These are phyloP conservation scores for Rhodocollybia butyracea DNA, from an alignment of 768 basidiomycete genomes.

Conservation along the genomic window DNA sequence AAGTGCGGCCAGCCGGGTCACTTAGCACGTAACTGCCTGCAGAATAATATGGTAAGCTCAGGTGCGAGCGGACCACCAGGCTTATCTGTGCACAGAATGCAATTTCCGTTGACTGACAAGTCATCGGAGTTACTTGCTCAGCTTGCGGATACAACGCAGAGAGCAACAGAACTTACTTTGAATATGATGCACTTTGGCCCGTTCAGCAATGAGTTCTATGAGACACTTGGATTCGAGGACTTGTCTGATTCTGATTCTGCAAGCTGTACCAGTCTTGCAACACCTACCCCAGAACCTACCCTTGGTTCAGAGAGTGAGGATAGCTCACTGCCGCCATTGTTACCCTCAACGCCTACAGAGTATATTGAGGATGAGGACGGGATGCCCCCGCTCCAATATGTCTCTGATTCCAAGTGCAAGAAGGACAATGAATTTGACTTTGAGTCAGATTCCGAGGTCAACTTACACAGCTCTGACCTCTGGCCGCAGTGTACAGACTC, in stretches of 20 bases:
- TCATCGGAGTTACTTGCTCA: not conserved
- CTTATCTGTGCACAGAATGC: not conserved
- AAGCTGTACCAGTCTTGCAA: too few relatives aligned
- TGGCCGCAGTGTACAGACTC: not conserved
- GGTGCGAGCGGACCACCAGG: not conserved
- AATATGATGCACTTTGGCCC: not conserved
- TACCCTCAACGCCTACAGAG: too few relatives aligned
- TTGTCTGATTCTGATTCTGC: not conserved
- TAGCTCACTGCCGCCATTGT: too few relatives aligned
- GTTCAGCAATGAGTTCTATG: not conserved
- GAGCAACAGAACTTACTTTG: not conserved
- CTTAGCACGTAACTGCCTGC: not conserved
- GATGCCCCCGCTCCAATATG: too few relatives aligned
- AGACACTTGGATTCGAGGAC: not conserved
- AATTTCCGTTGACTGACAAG: not conserved
- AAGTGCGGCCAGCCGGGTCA: not conserved
- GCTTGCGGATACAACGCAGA: not conserved
- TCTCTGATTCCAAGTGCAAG: too few relatives aligned
- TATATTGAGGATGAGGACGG: too few relatives aligned
- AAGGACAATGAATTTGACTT: too few relatives aligned
- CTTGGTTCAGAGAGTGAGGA: too few relatives aligned
- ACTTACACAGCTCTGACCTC: not conserved
- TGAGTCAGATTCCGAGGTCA: too few relatives aligned
- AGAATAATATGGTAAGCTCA: not conserved
- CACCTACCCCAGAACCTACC: too few relatives aligned